Evolutionary conservation across 768 basidiomycete species (phyloP).

Genomic region (Mycena sanguinolenta): DNA sequence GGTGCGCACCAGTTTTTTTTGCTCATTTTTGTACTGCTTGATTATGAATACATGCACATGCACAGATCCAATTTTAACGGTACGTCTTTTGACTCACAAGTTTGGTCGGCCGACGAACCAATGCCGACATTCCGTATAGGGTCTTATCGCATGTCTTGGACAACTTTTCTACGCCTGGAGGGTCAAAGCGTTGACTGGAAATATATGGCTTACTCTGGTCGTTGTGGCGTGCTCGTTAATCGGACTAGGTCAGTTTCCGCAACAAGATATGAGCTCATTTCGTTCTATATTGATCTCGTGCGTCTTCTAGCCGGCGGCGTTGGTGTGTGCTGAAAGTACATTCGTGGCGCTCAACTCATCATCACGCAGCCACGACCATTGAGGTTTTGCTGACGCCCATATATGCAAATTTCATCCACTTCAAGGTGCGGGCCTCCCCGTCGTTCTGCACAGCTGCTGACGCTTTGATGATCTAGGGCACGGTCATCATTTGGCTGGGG

Average conservation of each 20-base stretch:
- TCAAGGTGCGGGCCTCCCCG: slow-evolving; percentile 28
- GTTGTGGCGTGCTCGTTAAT: slow-evolving; percentile 21
- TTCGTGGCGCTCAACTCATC: slow-evolving; percentile 14
- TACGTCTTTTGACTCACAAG: neutral
- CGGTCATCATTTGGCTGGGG: slow-evolving; percentile 51
- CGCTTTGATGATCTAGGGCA: slow-evolving; percentile 26
- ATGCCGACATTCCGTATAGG: slow-evolving; percentile 21
- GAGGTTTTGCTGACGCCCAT: slow-evolving; percentile 30
- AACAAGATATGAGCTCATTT: neutral
- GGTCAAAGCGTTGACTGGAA: slow-evolving; percentile 31
- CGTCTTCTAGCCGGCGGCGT: slow-evolving; percentile 21
- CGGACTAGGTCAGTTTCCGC: slow-evolving; percentile 11
- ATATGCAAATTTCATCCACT: slow-evolving; percentile 38
- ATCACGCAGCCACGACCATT: slow-evolving; percentile 31
- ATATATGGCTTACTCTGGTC: slow-evolving; percentile 7
- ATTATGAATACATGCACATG: neutral
- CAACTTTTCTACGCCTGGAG: slow-evolving; percentile 38
- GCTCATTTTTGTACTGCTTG: neutral
- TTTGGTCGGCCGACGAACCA: neutral
- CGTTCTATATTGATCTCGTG: neutral
- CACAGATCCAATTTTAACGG: slow-evolving; percentile 31
- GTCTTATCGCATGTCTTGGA: slow-evolving; percentile 34
- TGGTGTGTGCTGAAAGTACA: neutral
- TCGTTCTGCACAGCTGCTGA: too few species aligned
- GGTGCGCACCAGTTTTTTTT: slow-evolving; percentile 10